phyloP scores from a whole-genome alignment of 2,329 filamentous ascomycete species.

The Juglanconis sp. region DNA sequence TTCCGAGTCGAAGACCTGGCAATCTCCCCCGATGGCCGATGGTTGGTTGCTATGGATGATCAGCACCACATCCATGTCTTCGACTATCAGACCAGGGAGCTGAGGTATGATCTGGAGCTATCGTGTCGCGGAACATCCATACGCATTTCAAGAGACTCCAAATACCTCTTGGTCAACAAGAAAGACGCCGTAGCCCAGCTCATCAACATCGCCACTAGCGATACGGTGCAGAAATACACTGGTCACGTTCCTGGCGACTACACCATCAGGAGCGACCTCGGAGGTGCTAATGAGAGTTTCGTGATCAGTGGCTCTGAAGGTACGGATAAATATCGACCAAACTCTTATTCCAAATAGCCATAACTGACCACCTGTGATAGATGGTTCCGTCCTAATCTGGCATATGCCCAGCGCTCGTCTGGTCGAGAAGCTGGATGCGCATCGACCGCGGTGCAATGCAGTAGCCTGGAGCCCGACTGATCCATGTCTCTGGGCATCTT shows the following conservation, averaged over 20 bases:
- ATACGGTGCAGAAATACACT: constrained; percentile 69
- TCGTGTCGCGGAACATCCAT: constrained; percentile 71
- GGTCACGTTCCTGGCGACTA: constrained; percentile 73
- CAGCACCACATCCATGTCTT: constrained; percentile 74
- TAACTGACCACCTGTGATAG: constrained; percentile 28
- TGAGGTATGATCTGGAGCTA: constrained; percentile 71
- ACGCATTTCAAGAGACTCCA: constrained; percentile 77
- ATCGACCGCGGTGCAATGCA: constrained; percentile 76
- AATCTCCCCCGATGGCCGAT: constrained; percentile 75
- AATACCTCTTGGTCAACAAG: constrained; percentile 77
- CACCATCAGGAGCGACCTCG: constrained; percentile 80
- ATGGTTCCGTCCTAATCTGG: constrained; percentile 79
- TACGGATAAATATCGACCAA: constrained; percentile 35
- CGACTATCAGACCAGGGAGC: constrained; percentile 70
- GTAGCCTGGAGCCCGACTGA: constrained; percentile 86
- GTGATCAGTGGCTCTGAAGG: constrained; percentile 90
- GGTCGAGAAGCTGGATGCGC: constrained; percentile 74
- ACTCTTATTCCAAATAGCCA: neutral
- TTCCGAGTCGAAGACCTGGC: constrained; percentile 81
- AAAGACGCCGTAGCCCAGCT: constrained; percentile 73
- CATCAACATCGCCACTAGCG: constrained; percentile 71
- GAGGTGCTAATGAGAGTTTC: constrained; percentile 88
- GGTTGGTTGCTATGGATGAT: constrained; percentile 75
- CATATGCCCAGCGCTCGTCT: constrained; percentile 76
- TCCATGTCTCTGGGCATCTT: constrained; percentile 82